Evolutionary conservation across 1,284 basidiomycete genomes (phyloP), one percentile per base, ranked within the genome.

Genomic region (Hemileccinum hortonii): DNA sequence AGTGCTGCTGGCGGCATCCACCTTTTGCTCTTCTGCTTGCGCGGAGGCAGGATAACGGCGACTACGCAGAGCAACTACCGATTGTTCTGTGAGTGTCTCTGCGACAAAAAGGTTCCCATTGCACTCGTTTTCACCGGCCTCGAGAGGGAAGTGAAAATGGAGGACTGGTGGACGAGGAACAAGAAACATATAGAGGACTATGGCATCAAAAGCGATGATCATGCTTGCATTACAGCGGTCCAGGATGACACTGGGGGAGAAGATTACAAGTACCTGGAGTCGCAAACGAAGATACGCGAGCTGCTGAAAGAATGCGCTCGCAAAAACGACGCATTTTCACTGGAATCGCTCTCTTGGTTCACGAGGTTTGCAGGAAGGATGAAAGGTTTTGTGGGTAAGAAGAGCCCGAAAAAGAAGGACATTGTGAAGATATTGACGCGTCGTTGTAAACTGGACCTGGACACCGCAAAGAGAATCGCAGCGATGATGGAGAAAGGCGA

Each of bases 171-270:
- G 73, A 35, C 1, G 15, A 59, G 64, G 52, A 76, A 78, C 55
- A 50, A 58, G 36, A 40, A 12, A 0, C 49, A 55, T 11, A 74
- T 76, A 52, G 50, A 62, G 16, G 44, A 52, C 24, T 60, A 69
- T 33, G 64, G 62, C 1, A 73, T 76, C 54, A 52, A 55, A 35
- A 67, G 69, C 26, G 35, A 52, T 1, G 72, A 64, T 6, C 62
- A 69, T 19, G 75, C 73, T 16, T 77, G 75, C 50, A 65, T 77
- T 35, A 78, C 76, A 1, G 69, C 73, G 18, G 66, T 69, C 30
- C 50, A 46, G 21, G 63, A 59, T 11, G 67, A 65, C 18, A 49
- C 36, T 18, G 54, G 52, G 4, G 63, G 42, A 24, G 61, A 69
- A 30, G 49, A 61, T 33, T 44, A 33, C 55, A 67, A 70, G 44